These are phyloP conservation scores for Neurospora hispaniola DNA, from an alignment of 495 filamentous ascomycete genomes.

Conservation along the genomic window DNA sequence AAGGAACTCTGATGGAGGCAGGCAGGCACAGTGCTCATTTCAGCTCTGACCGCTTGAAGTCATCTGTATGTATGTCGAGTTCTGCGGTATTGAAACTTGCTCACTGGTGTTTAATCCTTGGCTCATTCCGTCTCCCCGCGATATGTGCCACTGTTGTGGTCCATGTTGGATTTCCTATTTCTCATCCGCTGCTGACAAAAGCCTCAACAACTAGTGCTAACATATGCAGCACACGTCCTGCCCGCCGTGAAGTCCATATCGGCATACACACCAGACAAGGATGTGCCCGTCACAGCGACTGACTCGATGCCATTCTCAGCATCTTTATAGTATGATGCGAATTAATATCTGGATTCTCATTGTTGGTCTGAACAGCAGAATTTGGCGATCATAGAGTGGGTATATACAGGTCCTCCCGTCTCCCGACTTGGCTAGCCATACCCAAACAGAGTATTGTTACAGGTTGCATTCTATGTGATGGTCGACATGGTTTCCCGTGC, in stretches of 20 bases:
- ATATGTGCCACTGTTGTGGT: neutral
- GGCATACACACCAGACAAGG: too few relatives aligned
- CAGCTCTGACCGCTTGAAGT: neutral
- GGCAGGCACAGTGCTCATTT: neutral
- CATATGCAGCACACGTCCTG: neutral
- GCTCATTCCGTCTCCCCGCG: neutral
- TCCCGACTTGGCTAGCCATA: neutral
- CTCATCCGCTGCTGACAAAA: neutral
- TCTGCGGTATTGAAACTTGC: neutral
- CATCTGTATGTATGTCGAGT: neutral
- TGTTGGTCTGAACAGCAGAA: neutral
- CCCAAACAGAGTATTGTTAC: neutral
- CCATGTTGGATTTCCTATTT: neutral
- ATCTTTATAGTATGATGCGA: neutral
- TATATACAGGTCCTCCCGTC: neutral
- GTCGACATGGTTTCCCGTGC: neutral
- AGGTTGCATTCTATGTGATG: neutral
- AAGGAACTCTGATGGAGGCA: neutral
- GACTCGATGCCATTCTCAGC: neutral
- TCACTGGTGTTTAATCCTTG: neutral
- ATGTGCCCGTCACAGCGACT: neutral
- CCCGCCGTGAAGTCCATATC: neutral
- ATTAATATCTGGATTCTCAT: neutral
- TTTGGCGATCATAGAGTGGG: neutral
- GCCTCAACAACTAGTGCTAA: neutral